Conservation (phyloP, 768 basidiomycete genomes). For the Hemileccinum rubropunctum region DNA sequence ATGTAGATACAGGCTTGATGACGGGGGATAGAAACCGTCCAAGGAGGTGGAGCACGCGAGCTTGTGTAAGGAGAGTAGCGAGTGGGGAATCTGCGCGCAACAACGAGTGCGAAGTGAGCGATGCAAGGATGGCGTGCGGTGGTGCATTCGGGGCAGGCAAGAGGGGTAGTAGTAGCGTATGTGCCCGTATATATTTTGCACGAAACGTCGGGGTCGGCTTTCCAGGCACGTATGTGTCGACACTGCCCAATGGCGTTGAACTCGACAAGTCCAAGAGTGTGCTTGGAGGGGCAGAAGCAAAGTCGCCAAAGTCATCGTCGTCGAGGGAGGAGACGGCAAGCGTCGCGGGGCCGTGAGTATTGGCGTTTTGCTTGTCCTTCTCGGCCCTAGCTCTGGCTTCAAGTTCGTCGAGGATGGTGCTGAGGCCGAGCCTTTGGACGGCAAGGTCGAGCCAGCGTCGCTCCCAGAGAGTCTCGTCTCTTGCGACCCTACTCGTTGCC, state of each 20-base stretch:
- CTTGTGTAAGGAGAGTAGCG: constrained; percentile 49
- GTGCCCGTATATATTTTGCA: constrained; percentile 63
- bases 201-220: constrained; percentile 38
- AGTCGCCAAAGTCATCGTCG: constrained; percentile 91
- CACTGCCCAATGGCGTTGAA: constrained; percentile 7
- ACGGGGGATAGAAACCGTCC: constrained; percentile 66
- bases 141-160: constrained; percentile 55
- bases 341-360: constrained; percentile 53
- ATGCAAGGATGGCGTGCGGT: constrained; percentile 65
- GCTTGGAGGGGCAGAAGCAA: constrained; percentile 46
- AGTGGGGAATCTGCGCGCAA: constrained; percentile 36
- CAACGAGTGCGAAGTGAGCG: constrained; percentile 41
- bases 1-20: constrained; percentile 70
- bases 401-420: constrained; percentile 54
- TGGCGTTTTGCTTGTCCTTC: constrained; percentile 17
- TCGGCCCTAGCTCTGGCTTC: constrained; percentile 41
- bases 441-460: constrained; percentile 62
- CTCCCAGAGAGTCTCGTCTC: constrained; percentile 82
- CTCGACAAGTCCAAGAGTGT: constrained; percentile 21
- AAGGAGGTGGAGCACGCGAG: constrained; percentile 70
- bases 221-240: constrained; percentile 19
- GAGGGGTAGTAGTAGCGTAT: constrained; percentile 60
- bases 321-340: constrained; percentile 46
- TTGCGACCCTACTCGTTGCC: constrained; percentile 57
- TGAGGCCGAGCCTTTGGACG: constrained; percentile 44